Evolutionary conservation across 2,329 filamentous ascomycete genomes (phyloP).

Genomic region (Arthrobotrys sinensis): DNA sequence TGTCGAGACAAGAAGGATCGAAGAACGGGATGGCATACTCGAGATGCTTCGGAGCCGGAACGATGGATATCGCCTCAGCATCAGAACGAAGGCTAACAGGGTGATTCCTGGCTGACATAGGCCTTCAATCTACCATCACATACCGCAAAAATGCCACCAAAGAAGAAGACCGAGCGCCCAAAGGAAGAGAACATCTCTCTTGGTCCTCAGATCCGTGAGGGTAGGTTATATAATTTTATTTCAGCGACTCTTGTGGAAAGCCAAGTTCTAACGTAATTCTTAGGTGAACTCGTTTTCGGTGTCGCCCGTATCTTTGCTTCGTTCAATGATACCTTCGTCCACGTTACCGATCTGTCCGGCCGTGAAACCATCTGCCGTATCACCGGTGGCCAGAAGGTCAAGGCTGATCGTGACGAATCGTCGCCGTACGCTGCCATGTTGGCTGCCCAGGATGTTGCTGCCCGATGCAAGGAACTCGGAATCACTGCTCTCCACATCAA

Average conservation of each 20-base stretch:
- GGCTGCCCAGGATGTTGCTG: conserved; percentile 97
- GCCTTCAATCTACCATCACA: conserved; percentile 49
- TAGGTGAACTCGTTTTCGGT: conserved; percentile 97
- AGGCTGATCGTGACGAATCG: conserved; percentile 99
- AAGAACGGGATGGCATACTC: conserved; percentile 34
- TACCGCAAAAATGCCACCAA: conserved; percentile 81
- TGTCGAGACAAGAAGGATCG: conserved; percentile 32
- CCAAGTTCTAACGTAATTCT: conserved; percentile 1
- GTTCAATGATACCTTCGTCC: conserved; percentile 94
- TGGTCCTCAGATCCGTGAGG: conserved; percentile 96
- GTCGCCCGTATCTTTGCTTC: conserved; percentile 98
- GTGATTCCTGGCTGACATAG: conserved; percentile 38
- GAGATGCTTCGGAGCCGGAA: conserved; percentile 20
- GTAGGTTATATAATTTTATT: conserved; percentile 68
- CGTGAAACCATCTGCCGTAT: conserved; percentile 99
- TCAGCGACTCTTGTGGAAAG: neutral
- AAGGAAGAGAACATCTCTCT: conserved; percentile 98
- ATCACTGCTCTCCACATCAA: conserved; percentile 99
- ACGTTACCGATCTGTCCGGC: conserved; percentile 99
- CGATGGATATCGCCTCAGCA: conserved; percentile 6
- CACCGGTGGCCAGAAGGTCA: conserved; percentile 99
- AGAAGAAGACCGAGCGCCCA: conserved; percentile 83
- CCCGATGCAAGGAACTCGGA: conserved; percentile 86
- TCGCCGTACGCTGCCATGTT: conserved; percentile 99
- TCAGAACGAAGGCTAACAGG: conserved; percentile 49